Evolutionary conservation across 106 monocot species (phyloP).

Genomic region (Phalaenopsis aphrodite): DNA sequence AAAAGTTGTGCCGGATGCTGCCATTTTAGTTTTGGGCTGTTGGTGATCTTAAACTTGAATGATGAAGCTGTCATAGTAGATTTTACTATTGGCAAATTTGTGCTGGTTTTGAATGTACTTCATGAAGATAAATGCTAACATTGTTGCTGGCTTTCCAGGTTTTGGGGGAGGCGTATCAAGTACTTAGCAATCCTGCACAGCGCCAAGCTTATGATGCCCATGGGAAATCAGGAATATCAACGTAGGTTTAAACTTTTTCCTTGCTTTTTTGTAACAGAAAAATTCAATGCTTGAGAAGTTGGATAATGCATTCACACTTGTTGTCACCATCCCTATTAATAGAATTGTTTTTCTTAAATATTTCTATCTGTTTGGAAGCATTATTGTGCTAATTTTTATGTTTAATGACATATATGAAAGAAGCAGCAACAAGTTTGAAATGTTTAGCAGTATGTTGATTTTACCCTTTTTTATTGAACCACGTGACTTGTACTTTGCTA

Average conservation of each 20-base stretch:
- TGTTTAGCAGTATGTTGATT: neutral
- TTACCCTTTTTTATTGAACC: neutral
- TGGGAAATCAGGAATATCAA: constrained; percentile 92
- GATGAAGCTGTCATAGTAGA: neutral
- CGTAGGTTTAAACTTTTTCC: constrained; percentile 24
- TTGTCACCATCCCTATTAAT: neutral
- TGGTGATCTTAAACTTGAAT: neutral
- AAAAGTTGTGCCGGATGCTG: neutral
- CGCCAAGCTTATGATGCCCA: constrained; percentile 76
- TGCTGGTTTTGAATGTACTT: neutral
- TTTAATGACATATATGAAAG: neutral
- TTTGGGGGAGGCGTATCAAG: constrained; percentile 95
- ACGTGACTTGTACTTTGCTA: neutral
- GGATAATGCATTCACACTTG: neutral
- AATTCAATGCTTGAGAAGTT: neutral
- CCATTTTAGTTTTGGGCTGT: neutral
- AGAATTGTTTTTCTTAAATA: neutral
- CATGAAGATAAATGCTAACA: neutral
- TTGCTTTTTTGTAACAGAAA: neutral
- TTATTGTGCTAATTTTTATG: constrained; percentile 5
- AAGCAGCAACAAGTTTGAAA: neutral
- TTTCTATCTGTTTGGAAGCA: neutral
- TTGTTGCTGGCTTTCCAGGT: constrained; percentile 35
- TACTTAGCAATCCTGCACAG: constrained; percentile 76
- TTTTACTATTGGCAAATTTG: neutral